A percentile compares a stretch with the other conserved stretches of the same genome.
phyloP scores from a whole-genome alignment of 2,329 filamentous ascomycete species.

The Fusarium armeniacum region DNA sequence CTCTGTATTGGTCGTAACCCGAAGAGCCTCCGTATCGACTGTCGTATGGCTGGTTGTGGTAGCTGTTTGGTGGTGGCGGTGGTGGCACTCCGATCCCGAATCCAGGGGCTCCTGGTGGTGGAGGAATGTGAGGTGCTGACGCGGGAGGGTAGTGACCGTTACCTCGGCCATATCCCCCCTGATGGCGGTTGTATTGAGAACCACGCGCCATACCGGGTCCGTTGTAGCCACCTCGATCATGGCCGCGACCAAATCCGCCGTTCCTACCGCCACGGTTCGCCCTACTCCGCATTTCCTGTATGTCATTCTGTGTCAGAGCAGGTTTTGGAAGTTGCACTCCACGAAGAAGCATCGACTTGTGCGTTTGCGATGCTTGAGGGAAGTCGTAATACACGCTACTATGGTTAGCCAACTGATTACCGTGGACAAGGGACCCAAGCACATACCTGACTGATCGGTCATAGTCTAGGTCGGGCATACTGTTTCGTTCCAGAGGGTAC shows the following conservation, averaged over 20 bases:
- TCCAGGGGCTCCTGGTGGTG: constrained; percentile 53
- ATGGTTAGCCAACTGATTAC: constrained; percentile 49
- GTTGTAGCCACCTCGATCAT: constrained; percentile 50
- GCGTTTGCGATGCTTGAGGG: constrained; percentile 77
- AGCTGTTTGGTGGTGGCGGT: constrained; percentile 49
- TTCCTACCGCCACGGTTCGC: constrained; percentile 64
- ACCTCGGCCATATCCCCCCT: constrained; percentile 44
- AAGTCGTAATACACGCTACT: constrained; percentile 86
- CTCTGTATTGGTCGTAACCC: constrained; percentile 42
- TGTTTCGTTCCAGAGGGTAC: constrained; percentile 80
- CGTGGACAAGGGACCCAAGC: neutral
- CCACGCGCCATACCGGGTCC: constrained; percentile 48
- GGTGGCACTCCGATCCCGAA: constrained; percentile 55
- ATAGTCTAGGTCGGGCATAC: constrained; percentile 83
- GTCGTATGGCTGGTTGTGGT: constrained; percentile 42
- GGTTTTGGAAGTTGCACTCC: constrained; percentile 81
- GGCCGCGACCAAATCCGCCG: constrained; percentile 48
- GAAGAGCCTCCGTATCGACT: constrained; percentile 36
- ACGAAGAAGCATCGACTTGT: constrained; percentile 95
- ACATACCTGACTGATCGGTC: constrained; percentile 87
- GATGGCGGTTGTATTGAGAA: constrained; percentile 36
- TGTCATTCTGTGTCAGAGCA: constrained; percentile 80
- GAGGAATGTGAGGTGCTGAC: constrained; percentile 45
- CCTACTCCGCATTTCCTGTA: constrained; percentile 78
- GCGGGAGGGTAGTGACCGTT: constrained; percentile 33